phyloP scores from a whole-genome alignment of 2,329 filamentous ascomycete genomes.

The Aspergillus brasiliensis region DNA sequence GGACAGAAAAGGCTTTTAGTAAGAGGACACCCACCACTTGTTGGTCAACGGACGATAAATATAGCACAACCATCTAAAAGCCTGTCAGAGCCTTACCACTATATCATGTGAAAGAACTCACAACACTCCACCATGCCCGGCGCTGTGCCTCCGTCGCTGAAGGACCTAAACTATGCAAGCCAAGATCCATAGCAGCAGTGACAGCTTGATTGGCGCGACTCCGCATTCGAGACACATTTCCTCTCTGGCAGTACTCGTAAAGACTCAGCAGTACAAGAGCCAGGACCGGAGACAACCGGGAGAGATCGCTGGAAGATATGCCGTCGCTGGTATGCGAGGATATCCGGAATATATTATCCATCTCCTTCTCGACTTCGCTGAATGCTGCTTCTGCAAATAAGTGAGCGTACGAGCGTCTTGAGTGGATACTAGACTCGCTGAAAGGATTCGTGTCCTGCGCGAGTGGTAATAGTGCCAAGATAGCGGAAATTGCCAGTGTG shows the following conservation, averaged over 20 bases:
- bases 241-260: conserved; percentile 29
- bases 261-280: conserved; percentile 24
- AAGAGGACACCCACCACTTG: conserved; percentile 16
- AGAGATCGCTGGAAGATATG: conserved; percentile 19
- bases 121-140: conserved; percentile 31
- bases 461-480: conserved; percentile 26
- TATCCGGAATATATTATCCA: conserved; percentile 9
- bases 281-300: conserved; percentile 20
- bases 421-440: conserved; percentile 7
- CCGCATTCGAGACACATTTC: conserved; percentile 27
- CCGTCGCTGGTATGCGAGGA: background rate
- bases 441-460: conserved; percentile 11
- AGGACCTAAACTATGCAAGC: conserved; percentile 20
- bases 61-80: conserved; percentile 22
- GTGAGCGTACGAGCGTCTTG: conserved; percentile 25
- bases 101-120: conserved; percentile 12
- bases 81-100: background rate
- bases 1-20: background rate
- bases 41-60: conserved; percentile 23
- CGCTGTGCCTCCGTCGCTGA: conserved; percentile 22
- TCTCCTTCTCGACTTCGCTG: conserved; percentile 17
- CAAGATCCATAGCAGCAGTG: conserved; percentile 29
- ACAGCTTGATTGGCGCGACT: conserved; percentile 27
- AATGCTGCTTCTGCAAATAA: conserved; percentile 27
- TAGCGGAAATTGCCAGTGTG: conserved; percentile 24